Percentiles rank a stretch among this genome's conserved stretches.
Evolutionary conservation across 257 asterid species (phyloP).

Genomic region (Craterostigma plantagineum): DNA sequence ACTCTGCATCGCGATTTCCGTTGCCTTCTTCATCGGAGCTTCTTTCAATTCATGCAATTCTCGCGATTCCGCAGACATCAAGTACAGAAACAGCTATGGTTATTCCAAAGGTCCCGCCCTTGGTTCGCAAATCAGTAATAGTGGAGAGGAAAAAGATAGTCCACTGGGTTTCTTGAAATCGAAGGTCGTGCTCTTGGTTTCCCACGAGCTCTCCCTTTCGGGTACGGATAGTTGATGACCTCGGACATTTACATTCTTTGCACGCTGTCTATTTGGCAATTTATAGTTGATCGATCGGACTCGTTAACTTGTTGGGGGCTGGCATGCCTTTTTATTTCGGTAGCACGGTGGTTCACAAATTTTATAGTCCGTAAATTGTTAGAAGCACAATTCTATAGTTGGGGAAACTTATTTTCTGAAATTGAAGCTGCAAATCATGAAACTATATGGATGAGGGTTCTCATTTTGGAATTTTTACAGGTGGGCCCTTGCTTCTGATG

Average conservation of each 20-base stretch:
- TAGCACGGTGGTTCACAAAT: no score
- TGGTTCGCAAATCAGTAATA: constrained; percentile 8
- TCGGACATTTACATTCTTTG: neutral
- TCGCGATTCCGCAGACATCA: constrained; percentile 12
- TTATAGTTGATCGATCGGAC: neutral
- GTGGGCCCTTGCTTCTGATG: constrained; percentile 71
- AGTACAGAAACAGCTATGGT: neutral
- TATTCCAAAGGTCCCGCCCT: constrained; percentile 6
- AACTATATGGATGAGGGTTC: constrained; percentile 1
- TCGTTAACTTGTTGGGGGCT: no score
- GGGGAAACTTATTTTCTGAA: neutral
- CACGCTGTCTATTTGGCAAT: neutral
- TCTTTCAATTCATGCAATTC: constrained; percentile 40
- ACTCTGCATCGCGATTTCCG: constrained; percentile 30
- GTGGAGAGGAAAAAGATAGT: constrained; percentile 12
- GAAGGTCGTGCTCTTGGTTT: constrained; percentile 54
- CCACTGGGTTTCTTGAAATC: constrained; percentile 61
- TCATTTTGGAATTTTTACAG: constrained; percentile 13
- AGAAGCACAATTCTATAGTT: no score
- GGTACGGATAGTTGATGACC: constrained; percentile 38
- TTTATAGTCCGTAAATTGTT: no score
- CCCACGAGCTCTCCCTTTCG: constrained; percentile 82
- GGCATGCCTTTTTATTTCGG: no score
- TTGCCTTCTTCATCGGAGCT: constrained; percentile 54
- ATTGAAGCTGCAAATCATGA: constrained; percentile 1